Base-by-base conservation (phyloP, 257 asterid species). In the Fraxinus quadrangulata region DNA sequence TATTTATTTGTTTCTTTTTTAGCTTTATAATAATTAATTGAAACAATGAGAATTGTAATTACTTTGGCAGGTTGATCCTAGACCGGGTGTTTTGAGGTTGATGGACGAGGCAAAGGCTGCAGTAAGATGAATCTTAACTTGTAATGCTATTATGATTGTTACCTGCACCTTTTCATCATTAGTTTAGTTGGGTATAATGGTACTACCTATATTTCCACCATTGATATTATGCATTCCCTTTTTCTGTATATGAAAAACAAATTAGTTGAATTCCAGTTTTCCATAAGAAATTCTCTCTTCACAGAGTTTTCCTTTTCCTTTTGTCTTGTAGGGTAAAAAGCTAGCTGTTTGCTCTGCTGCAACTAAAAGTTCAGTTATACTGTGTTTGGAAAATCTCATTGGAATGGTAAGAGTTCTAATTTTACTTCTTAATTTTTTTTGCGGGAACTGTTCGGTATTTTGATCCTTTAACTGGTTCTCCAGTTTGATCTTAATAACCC, bases 291-390 rank as follows among this genome's bases (percentile, higher is more conserved):
- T 39, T 37, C 11, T 71, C 37, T 34, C 63, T 49, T 12, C 9
- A 71, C 5, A 71, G 51, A 34, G 26, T 67, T 61, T 65, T 72
- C 39, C 63, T 73, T 12, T 56, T 72, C 65, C 16, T 78, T 71
- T 75, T 65, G 81, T 70, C 80, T 61, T 85, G 34, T 76, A 95
- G 99, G 99, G 97, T 19, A 93, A 81, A 82, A 88, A 85, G 83
- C 84, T 95, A 12, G 97, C 98, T 8, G 97, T 95, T 84, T 95
- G 99, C 90, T 95, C 99, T 72, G 97, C 99, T 63, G 97, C 98
- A 81, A 95, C 99, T 51, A 95, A 95, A 84, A 95, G 98, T 82
- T 93, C 99, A 34, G 99, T 96, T 76, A 69, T 96, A 83, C 83
- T 96, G 28, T 93, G 98, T 77, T 87, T 96, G 81, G 99, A 95